Base-by-base conservation (phyloP, 352 stramenopile genomes). In the Pythium angustatum region DNA sequence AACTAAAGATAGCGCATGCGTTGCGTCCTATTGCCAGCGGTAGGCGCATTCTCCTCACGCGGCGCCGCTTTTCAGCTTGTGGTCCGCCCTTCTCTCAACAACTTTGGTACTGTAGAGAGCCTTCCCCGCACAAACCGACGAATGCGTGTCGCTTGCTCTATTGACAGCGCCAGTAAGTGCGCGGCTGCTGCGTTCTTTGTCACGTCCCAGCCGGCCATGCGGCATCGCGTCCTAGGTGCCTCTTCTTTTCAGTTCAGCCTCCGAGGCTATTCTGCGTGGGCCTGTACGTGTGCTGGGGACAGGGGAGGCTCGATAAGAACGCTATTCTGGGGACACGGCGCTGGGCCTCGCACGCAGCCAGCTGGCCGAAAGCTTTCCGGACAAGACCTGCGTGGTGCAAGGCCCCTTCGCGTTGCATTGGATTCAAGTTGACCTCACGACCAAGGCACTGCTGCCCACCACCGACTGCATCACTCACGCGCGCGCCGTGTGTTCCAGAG, bases 191-290 rank as follows among this genome's bases (percentile, higher is more conserved):
- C 22, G 33, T 30, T 48, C 44, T 40, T 33, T 63, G 45, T 45
- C 56, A 55, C 56, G 56, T 63, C 56, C 56, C 56, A 63, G 44
- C 41, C 55, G 54, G 43, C 43, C 56, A 63, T 44, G 44, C 26
- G 31, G 43, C 17, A 14, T 54, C 53, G 44, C 56, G 56, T 63
- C 56, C 56, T 63, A 38, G 56, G 11, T n/a, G 19, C 33, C 56
- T 55, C 31, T 54, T 49, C 51, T 14, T 33, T 45, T n/a, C 45
- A 36, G 45, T 34, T 5, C 5, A 22, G 15, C 15, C 27, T 5
- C 3, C 9, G 10, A 45, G 38, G n/a, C 38, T 45, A 45, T 45
- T 45, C 38, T 45, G 38, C 17, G n/a, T 14, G 10, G 11, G 38
- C 15, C 7, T 6, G 5, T 22, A 8, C 38, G 12, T 3, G 11